Conservation (phyloP, 192 early-diverging fungal genomes). For the Linnemannia exigua region DNA sequence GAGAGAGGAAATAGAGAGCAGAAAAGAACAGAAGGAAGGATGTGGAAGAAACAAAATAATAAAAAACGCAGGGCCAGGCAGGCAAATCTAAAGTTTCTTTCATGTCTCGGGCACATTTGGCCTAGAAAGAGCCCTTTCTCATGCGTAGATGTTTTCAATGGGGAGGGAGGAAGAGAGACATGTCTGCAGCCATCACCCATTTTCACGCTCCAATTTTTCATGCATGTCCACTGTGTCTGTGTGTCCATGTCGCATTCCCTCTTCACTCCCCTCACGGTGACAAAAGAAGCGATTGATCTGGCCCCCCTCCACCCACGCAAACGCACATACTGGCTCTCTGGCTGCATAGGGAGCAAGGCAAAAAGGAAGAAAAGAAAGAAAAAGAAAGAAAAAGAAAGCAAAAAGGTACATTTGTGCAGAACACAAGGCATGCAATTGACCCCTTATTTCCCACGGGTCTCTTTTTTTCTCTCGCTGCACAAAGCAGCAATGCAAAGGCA, state of each 20-base stretch:
- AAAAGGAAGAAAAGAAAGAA: neutral
- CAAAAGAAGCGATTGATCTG: neutral
- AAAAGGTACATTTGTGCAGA: neutral
- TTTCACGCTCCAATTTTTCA: neutral
- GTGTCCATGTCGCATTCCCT: neutral
- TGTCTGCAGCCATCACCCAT: neutral
- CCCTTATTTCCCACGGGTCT: neutral
- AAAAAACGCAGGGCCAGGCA: neutral
- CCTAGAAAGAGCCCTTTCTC: neutral
- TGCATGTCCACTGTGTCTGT: neutral
- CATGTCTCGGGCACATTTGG: neutral
- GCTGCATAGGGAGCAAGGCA: neutral
- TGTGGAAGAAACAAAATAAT: neutral
- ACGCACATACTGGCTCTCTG: neutral
- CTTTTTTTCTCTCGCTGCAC: no score
- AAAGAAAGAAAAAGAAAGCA: neutral
- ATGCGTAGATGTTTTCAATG: neutral
- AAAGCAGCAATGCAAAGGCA: neutral
- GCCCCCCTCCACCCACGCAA: no score
- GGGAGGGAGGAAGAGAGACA: neutral
- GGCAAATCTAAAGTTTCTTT: neutral
- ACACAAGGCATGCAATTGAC: neutral
- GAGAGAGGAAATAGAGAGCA: neutral
- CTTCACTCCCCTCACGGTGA: neutral
- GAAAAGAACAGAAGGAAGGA: constrained; percentile 1